These are phyloP conservation scores for Zasmidium angulare DNA, from an alignment of 2,329 filamentous ascomycete species.

Conservation along the genomic window DNA sequence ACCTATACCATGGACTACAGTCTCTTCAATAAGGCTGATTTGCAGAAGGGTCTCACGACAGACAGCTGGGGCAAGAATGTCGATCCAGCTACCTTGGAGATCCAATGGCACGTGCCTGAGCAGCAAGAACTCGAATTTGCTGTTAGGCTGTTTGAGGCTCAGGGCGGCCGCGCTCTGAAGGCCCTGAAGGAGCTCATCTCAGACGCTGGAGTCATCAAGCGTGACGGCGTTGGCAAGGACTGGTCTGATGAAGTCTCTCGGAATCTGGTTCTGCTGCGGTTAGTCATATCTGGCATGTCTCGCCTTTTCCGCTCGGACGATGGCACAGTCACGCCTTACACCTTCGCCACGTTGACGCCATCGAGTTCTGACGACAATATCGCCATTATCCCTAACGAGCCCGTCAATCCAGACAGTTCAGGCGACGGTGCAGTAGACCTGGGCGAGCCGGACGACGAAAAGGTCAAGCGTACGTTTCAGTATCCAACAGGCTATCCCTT, in stretches of 20 bases:
- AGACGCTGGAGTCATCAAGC: constrained; percentile 76
- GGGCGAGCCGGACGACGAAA: constrained; percentile 73
- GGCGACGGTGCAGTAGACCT: constrained; percentile 51
- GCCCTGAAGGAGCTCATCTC: constrained; percentile 78
- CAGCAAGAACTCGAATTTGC: constrained; percentile 83
- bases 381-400: constrained; percentile 25
- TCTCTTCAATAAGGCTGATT: constrained; percentile 76
- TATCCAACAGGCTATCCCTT: constrained; percentile 88
- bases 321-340: constrained; percentile 37
- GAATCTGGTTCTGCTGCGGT: constrained; percentile 79
- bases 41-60: constrained; percentile 70
- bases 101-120: constrained; percentile 87
- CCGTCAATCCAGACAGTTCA: constrained; percentile 41
- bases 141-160: constrained; percentile 81
- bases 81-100: constrained; percentile 71
- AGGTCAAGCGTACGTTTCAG: constrained; percentile 79
- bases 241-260: constrained; percentile 97
- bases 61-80: constrained; percentile 83
- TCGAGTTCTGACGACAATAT: constrained; percentile 37
- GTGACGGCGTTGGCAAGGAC: constrained; percentile 94
- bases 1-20: constrained; percentile 90
- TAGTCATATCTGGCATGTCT: constrained; percentile 89
- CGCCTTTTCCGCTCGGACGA: constrained; percentile 76
- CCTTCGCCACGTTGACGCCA: constrained; percentile 56
- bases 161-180: constrained; percentile 73